Evolutionary conservation across 495 filamentous ascomycete genomes (phyloP), one percentile per base, ranked within the genome.

Genomic region (Talaromyces trachyspermus): DNA sequence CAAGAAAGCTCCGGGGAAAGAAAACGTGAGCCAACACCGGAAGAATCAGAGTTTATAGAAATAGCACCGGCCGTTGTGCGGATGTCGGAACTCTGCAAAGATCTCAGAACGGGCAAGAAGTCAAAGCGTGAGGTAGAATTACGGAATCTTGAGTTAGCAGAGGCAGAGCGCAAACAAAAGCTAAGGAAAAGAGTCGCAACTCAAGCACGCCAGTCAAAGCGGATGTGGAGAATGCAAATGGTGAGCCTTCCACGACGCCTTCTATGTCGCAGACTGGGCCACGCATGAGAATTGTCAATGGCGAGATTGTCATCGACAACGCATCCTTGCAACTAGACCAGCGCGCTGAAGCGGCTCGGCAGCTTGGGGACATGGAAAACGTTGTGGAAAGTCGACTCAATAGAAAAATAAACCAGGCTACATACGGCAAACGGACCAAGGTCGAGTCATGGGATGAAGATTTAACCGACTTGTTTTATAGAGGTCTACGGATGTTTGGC

Each of bases 381-480:
- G 77, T 81, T 33, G 69, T 88, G 5, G 94, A 96, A 59, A 87
- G 86, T 60, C 86, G 90, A 20, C 80, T 95, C 50, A 90, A 88
- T 1, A 74, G 79, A 12, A 75, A 83, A 49, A 74, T 88, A 52
- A 98, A 85, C 25, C 80, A 83, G 11, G 69, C 74, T 10, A 86
- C 84, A 10, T 90, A 78, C 57, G 72, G 86, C 26, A 88, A 86
- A 49, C 77, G 76, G 3, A 75, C 83, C 42, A 82, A 84, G 56
- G 76, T 79, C 10, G 76, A 86, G 46, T 72, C 77, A 2, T 98
- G 92, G 92, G 78, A 80, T 40, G 77, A 80, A 18, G 81, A 82
- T 8, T 71, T 81, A 39, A 95, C 87, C 2, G 86, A 91, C 24
- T 65, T 80, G 22, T 97, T 97, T 65, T 97, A 95, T 60, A 73